Evolutionary conservation across 768 basidiomycete species (phyloP).

Genomic region (Lentinula lateritia): DNA sequence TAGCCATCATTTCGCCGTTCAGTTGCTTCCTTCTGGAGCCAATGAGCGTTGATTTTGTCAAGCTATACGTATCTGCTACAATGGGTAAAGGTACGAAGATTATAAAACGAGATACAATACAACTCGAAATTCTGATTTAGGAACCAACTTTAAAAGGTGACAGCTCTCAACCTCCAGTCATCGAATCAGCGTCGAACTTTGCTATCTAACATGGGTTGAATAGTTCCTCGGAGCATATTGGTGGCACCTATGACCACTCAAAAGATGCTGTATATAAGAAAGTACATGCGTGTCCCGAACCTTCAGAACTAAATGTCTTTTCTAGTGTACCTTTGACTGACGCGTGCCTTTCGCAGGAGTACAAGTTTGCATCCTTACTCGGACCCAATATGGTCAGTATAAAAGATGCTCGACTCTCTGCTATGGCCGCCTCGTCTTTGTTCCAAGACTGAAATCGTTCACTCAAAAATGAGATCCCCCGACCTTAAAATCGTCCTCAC

Average conservation of each 20-base stretch:
- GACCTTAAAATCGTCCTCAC: background rate
- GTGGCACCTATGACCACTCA: background rate
- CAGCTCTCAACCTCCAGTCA: background rate
- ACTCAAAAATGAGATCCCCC: background rate
- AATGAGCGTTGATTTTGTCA: background rate
- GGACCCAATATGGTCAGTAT: background rate
- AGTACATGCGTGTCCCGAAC: background rate
- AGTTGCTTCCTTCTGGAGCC: background rate
- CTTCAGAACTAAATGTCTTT: background rate
- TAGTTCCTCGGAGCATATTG: background rate
- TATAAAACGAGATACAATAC: background rate
- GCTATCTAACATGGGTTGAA: background rate
- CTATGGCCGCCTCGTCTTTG: background rate
- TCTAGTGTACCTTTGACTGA: background rate
- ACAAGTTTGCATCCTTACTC: background rate
- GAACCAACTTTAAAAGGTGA: background rate
- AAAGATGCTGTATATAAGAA: background rate
- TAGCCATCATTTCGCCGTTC: background rate
- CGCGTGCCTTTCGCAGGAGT: background rate
- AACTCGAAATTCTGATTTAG: background rate
- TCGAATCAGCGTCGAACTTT: background rate
- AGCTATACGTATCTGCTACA: background rate
- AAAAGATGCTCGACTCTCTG: background rate
- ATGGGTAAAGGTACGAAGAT: background rate
- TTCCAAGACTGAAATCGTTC: background rate